Conservation (phyloP, 1,284 basidiomycete genomes). For the Heliocybe sulcata region DNA sequence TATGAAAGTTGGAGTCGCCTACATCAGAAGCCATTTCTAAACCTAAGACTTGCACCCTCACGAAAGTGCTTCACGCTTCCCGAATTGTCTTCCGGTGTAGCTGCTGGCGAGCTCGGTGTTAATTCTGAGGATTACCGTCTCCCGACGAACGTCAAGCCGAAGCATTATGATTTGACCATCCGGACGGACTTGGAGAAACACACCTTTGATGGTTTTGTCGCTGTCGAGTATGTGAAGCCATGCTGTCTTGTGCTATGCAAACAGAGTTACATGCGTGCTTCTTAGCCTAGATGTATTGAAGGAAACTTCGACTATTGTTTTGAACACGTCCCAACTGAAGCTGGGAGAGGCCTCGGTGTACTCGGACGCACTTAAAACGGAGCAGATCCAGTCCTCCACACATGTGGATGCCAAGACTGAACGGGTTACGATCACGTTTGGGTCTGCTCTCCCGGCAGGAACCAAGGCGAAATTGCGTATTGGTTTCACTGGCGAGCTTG, state of each 20-base stretch:
- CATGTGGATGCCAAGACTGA: conserved; percentile 59
- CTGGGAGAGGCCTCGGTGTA: conserved; percentile 64
- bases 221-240: conserved; percentile 47
- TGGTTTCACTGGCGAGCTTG: conserved; percentile 58
- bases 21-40: no score
- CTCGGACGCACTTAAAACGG: conserved; percentile 47
- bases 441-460: conserved; percentile 48
- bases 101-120: neutral
- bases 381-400: conserved; percentile 39
- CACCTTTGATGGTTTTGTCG: conserved; percentile 74
- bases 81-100: conserved; percentile 2
- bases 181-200: conserved; percentile 77
- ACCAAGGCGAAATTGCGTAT: conserved; percentile 60
- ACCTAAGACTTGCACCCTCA: neutral
- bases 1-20: no score
- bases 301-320: conserved; percentile 58
- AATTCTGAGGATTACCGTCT: conserved; percentile 58
- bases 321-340: conserved; percentile 70
- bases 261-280: conserved; percentile 5
- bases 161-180: conserved; percentile 81
- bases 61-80: neutral
- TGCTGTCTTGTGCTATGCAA: neutral
- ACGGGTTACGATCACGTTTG: conserved; percentile 54
- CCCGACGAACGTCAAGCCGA: conserved; percentile 67
- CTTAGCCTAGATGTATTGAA: conserved; percentile 63